phyloP scores from a whole-genome alignment of 805 yeast species.

The Candida tibetensis region DNA sequence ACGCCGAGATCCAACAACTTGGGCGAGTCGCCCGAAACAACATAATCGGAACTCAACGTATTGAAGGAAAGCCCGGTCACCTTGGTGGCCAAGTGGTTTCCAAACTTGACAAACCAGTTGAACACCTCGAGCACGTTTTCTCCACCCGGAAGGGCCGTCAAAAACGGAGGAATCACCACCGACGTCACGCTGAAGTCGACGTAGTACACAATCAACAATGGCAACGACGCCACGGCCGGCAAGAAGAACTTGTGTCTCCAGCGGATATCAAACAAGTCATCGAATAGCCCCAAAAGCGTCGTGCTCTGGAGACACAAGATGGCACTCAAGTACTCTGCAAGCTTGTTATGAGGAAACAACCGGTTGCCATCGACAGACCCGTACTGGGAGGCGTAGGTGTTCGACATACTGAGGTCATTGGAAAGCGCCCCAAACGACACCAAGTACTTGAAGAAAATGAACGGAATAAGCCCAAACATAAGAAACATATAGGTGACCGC shows the following conservation, averaged over 20 bases:
- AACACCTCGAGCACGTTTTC: conserved; percentile 20
- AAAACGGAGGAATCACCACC: conserved; percentile 73
- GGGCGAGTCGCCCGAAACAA: conserved; percentile 35
- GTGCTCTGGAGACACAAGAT: conserved; percentile 81
- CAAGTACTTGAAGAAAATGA: conserved; percentile 73
- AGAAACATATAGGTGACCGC: conserved; percentile 77
- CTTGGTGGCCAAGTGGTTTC: conserved; percentile 30
- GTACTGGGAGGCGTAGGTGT: conserved; percentile 36
- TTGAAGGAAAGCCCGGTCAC: conserved; percentile 39
- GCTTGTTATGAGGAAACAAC: conserved; percentile 73
- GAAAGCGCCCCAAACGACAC: conserved; percentile 44
- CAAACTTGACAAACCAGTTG: conserved; percentile 21
- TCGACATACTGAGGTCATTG: conserved; percentile 33
- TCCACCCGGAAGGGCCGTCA: conserved; percentile 39
- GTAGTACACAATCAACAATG: conserved; percentile 84
- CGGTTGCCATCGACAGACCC: conserved; percentile 26
- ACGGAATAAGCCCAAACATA: conserved; percentile 85
- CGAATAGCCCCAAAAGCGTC: conserved; percentile 82
- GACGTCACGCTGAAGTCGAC: conserved; percentile 92
- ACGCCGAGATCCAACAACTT: conserved; percentile 69
- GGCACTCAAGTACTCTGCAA: conserved; percentile 85
- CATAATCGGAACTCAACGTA: conserved; percentile 34
- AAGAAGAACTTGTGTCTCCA: conserved; percentile 97
- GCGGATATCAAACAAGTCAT: conserved; percentile 90
- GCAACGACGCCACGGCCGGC: conserved; percentile 93